These are phyloP conservation scores for Angomonas ambiguus DNA, from an alignment of 208 protist genomes.

Conservation along the genomic window DNA sequence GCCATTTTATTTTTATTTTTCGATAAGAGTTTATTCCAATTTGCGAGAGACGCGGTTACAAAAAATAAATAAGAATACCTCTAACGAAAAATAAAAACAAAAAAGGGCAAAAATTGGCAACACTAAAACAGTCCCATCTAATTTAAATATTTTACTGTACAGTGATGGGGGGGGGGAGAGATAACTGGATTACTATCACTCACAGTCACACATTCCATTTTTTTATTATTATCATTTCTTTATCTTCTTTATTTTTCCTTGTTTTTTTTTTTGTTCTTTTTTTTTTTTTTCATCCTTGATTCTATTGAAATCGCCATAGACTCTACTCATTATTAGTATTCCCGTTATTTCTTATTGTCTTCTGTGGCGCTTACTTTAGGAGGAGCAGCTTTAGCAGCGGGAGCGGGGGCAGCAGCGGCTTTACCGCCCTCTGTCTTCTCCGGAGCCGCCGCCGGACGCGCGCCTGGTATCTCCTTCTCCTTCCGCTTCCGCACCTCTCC, in stretches of 20 bases:
- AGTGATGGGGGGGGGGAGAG: too few species aligned
- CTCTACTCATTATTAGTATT: background rate
- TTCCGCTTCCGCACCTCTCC: slow-evolving; percentile 50
- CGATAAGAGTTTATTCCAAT: too few species aligned
- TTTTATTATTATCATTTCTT: slow-evolving; percentile 15
- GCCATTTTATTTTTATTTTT: too few species aligned
- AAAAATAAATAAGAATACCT: background rate
- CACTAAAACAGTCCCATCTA: background rate
- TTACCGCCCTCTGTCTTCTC: background rate
- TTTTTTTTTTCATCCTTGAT: too few species aligned
- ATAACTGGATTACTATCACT: too few species aligned
- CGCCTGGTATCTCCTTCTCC: background rate
- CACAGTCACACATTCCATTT: too few species aligned
- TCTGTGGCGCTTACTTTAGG: background rate
- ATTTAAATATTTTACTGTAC: background rate
- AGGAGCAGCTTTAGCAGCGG: background rate
- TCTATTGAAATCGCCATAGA: too few species aligned
- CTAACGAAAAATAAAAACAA: background rate
- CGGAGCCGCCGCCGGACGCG: background rate
- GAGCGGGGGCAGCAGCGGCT: background rate
- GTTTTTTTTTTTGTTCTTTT: slow-evolving; percentile 12
- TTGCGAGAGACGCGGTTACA: too few species aligned
- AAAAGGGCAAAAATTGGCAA: background rate
- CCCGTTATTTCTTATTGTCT: background rate
- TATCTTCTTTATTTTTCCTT: slow-evolving; percentile 12